These are phyloP conservation scores for Dacryopinax spathularia DNA, from an alignment of 768 basidiomycete species.

Conservation along the genomic window DNA sequence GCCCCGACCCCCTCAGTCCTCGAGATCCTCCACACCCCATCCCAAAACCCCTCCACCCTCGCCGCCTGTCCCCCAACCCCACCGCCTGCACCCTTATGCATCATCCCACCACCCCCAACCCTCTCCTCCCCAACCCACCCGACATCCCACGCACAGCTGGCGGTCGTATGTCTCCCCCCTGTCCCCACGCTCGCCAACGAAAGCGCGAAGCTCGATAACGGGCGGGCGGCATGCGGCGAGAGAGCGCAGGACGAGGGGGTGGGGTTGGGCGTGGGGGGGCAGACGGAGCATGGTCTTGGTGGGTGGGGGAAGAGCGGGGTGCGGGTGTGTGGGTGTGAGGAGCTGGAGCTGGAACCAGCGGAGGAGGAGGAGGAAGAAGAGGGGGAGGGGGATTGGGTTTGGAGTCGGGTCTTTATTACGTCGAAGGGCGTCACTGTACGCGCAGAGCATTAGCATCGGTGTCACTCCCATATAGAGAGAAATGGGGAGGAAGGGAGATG, in stretches of 20 bases:
- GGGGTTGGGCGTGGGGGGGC: slow-evolving; percentile 4
- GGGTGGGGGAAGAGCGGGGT: slow-evolving; percentile 36
- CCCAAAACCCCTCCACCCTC: slow-evolving; percentile 70
- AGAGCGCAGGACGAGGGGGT: not conserved
- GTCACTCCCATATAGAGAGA: not conserved
- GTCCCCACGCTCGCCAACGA: slow-evolving; percentile 48
- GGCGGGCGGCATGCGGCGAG: slow-evolving; percentile 24
- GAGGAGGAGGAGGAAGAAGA: slow-evolving; percentile 8
- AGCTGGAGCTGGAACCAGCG: slow-evolving; percentile 23
- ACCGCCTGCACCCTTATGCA: not conserved
- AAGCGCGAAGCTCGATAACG: slow-evolving; percentile 53
- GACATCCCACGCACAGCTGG: slow-evolving; percentile 69
- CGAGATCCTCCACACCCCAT: slow-evolving; percentile 68
- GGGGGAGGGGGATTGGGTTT: slow-evolving; percentile 61
- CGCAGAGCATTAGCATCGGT: not conserved
- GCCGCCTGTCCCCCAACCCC: slow-evolving; percentile 32
- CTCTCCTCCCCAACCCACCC: slow-evolving; percentile 35
- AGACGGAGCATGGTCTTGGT: slow-evolving; percentile 17
- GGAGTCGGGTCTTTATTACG: slow-evolving; percentile 89
- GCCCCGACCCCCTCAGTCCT: slow-evolving; percentile 69
- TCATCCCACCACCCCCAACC: too few relatives aligned
- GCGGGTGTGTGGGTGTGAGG: slow-evolving; percentile 6
- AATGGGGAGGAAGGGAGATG: slow-evolving; percentile 8
- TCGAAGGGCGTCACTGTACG: slow-evolving; percentile 94
- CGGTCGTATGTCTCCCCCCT: slow-evolving; percentile 30